Evolutionary conservation across 345 rosid species (phyloP), one percentile per base, ranked within the genome.

Genomic region (Microthlaspi erraticum): DNA sequence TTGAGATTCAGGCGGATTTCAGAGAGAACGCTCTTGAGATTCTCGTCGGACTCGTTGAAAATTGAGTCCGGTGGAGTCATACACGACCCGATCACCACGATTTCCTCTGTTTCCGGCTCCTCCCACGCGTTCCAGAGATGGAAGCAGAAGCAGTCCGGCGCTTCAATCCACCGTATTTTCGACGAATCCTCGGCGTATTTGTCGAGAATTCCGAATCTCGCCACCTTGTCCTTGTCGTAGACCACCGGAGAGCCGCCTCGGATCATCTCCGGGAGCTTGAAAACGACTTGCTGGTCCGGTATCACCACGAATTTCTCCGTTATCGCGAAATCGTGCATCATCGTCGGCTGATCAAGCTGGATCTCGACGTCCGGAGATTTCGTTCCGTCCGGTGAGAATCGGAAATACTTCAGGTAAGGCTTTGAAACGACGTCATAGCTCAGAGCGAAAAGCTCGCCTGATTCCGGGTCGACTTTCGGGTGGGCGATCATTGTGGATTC

Each of bases 41-140:
- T 83, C 84, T 91, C 97, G 2, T 86, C 92, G 38, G 88, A 81
- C 76, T 88, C 92, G 42, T 91, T 91, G 81, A 91, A 91, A 76
- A 91, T 91, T 6, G 97, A 91, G 77, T 91, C 94, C 0, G 94
- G 87, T 0, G 97, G 97, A 46, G 96, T 87, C 96, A 87, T 84
- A 65, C 96, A 89, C 0, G 97, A 92, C 4, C 97, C 96, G 49
- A 92, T 84, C 60, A 92, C 97, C 0, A 92, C 96, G 8, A 92
- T 77, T 43, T 92, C 97, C 18, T 89, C 89, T 11, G 81, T 87
- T 49, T 86, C 93, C 0, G 89, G 87, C 77, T 92, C 97, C 56
- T 92, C 97, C 97, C 97, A 92, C 3, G 97, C 93, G 70, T 92
- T 92, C 97, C 97, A 92, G 0, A 89, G 85, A 62, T 92, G 97